Evolutionary conservation across 202 grass and related monocot species (phyloP).

Genomic region (Panicum virgatum): DNA sequence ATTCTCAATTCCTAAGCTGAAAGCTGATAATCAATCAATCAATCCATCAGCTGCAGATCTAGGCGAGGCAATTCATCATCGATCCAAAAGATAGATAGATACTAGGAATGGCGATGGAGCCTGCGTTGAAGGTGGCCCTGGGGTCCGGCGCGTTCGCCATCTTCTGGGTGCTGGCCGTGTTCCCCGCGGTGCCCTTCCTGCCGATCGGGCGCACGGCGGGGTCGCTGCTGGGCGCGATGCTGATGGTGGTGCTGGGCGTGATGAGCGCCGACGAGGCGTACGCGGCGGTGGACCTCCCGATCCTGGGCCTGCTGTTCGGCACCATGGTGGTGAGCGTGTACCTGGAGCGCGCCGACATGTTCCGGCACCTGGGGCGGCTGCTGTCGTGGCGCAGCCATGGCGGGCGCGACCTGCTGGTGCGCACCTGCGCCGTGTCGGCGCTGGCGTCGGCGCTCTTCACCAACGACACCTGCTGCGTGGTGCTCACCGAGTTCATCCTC

Average conservation of each 20-base stretch:
- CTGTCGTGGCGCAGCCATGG: constrained; percentile 83
- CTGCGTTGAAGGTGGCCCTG: constrained; percentile 57
- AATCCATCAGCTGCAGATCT: too few species aligned
- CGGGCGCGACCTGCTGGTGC: constrained; percentile 72
- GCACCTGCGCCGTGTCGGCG: constrained; percentile 68
- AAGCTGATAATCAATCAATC: too few species aligned
- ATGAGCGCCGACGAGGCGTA: constrained; percentile 81
- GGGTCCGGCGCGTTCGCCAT: constrained; percentile 66
- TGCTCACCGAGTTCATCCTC: constrained; percentile 94
- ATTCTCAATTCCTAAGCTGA: too few species aligned
- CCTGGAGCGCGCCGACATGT: constrained; percentile 94
- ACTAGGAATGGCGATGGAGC: constrained; percentile 78
- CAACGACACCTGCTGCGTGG: constrained; percentile 96
- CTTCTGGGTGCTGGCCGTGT: constrained; percentile 95
- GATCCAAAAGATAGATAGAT: too few species aligned
- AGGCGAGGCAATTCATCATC: too few species aligned
- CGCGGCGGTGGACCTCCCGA: constrained; percentile 80
- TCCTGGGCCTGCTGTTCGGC: constrained; percentile 89
- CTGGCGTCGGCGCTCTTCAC: constrained; percentile 81
- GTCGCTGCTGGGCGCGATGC: constrained; percentile 81
- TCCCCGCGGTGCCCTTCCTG: constrained; percentile 81
- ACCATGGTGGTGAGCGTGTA: constrained; percentile 98
- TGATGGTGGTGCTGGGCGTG: constrained; percentile 86
- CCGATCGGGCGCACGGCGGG: constrained; percentile 96
- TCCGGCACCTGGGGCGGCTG: constrained; percentile 62